These are phyloP conservation scores for Wickerhamiella allomyrinae DNA, from an alignment of 805 yeast species.

Conservation along the genomic window DNA sequence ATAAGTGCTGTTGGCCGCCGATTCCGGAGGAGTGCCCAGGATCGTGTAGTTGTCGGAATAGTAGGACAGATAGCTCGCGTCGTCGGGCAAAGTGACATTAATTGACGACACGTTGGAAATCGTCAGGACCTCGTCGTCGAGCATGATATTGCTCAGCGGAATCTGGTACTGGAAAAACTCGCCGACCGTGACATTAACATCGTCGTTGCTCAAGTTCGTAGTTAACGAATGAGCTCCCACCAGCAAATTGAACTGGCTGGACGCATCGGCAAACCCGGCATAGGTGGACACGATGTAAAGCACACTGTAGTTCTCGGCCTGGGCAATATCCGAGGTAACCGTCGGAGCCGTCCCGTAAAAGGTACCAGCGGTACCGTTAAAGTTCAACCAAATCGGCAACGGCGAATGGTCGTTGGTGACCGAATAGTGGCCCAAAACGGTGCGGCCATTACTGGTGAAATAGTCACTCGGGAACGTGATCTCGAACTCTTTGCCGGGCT, in stretches of 20 bases:
- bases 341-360: constrained; percentile 83
- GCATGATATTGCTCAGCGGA: constrained; percentile 48
- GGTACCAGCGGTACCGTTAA: constrained; percentile 44
- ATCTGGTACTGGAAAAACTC: constrained; percentile 38
- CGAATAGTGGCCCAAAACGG: constrained; percentile 61
- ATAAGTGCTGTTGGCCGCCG: constrained; percentile 25
- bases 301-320: constrained; percentile 57
- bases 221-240: constrained; percentile 83
- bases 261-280: constrained; percentile 56
- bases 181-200: constrained; percentile 56
- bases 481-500: constrained; percentile 53
- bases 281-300: constrained; percentile 69
- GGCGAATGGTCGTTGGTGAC: constrained; percentile 72
- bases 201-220: constrained; percentile 43
- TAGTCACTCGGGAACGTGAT: constrained; percentile 49
- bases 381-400: constrained; percentile 77
- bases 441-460: constrained; percentile 38
- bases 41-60: constrained; percentile 48
- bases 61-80: constrained; percentile 50
- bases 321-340: constrained; percentile 77
- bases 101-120: constrained; percentile 41
- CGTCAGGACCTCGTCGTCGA: constrained; percentile 44
- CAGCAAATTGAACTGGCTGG: constrained; percentile 51
- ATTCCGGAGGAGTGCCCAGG: constrained; percentile 47
- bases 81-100: constrained; percentile 38